Base-by-base conservation (phyloP, 768 basidiomycete genomes). In the Rickenella mellea region DNA sequence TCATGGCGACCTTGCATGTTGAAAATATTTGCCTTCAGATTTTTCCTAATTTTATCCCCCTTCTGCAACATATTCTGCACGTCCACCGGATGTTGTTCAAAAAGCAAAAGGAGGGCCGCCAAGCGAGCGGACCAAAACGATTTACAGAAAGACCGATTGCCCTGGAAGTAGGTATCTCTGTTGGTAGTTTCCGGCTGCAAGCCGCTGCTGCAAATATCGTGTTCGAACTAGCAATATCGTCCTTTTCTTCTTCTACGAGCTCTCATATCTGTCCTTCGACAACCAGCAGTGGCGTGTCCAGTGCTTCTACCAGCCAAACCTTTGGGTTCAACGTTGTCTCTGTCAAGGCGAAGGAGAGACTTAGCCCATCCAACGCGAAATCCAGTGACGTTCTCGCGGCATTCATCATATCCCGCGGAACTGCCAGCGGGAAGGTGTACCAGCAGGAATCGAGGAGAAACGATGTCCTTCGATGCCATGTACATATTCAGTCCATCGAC, bases 201-300 rank as follows among this genome's bases (percentile, higher is more conserved):
- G 82, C 82, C 6, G 78, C 74, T 5, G 82, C 83, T 6, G 80
- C 81, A 52, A 85, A 78, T 51, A 64, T 88, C 22, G 64, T 74
- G 14, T 71, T 84, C 42, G 83, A 82, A 40, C 68, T 42, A 71
- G 71, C 12, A 52, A 73, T 20, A 59, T 65, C 2, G 58, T 57
- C 10, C 45, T 73, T 8, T 54, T 62, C 29, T 56, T 59, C 8
- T 67, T 68, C 5, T 66, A 62, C 12, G 42, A 58, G 11, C 45
- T 73, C 9, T 43, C 19, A 59, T 47, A 38, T 31, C 39, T n/a
- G n/a, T n/a, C n/a, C n/a, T n/a, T 12, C 40, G 47, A n/a, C 37
- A 26, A 12, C 40, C 40, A 24, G 19, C 20, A 17, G 55, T 63
- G 30, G 45, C 47, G 44, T 55, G 54, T 47, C 51, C 48, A 41